These are phyloP conservation scores for Zygoascus hellenicus DNA, from an alignment of 1,139 yeast species.

Conservation along the genomic window DNA sequence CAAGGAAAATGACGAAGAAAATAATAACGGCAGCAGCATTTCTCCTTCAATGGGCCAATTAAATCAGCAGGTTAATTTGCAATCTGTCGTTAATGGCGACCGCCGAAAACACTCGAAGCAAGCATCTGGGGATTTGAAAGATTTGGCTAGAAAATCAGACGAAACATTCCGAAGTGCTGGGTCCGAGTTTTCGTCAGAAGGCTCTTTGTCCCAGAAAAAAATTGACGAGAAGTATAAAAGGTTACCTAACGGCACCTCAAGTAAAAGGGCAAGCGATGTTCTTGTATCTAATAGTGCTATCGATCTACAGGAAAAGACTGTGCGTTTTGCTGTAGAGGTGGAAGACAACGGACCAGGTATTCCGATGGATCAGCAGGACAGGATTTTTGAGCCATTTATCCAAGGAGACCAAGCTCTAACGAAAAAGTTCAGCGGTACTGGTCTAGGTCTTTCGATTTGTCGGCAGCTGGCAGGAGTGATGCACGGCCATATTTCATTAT, in stretches of 20 bases:
- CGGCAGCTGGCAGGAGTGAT: constrained; percentile 84
- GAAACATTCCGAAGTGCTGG: background rate
- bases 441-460: constrained; percentile 89
- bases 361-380: constrained; percentile 67
- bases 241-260: too few species aligned
- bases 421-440: constrained; percentile 92
- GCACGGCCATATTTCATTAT: constrained; percentile 56
- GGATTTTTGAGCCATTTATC: constrained; percentile 91
- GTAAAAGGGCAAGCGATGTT: background rate
- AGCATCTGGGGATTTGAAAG: background rate
- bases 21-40: background rate
- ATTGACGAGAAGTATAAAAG: too few species aligned
- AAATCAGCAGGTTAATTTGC: background rate
- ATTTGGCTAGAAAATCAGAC: background rate
- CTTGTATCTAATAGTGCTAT: background rate
- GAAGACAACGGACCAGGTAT: constrained; percentile 93
- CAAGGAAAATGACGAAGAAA: background rate
- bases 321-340: constrained; percentile 58
- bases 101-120: background rate
- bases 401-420: constrained; percentile 95
- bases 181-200: background rate
- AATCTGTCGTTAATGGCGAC: background rate
- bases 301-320: background rate
- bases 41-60: background rate
- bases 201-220: background rate